Evolutionary conservation across 108 stramenopile species (phyloP), one percentile per base, ranked within the genome.

Genomic region (Epipyxis sp.): DNA sequence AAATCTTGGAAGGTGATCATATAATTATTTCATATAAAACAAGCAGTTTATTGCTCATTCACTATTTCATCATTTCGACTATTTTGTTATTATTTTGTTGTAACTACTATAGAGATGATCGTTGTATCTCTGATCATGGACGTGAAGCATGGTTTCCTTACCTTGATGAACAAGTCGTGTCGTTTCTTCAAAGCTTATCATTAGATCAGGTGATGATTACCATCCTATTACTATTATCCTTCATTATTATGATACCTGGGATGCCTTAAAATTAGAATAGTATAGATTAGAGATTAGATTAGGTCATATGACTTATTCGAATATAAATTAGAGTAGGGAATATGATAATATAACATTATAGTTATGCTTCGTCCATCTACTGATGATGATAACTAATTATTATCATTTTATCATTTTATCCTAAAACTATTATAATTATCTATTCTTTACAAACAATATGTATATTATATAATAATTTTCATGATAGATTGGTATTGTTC

Each of bases 101-200:
- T 40, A 44, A 41, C 58, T 76, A 98, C 97, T 96, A 96, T 50
- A 84, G 98, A 20, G 98, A 99, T 79, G 98, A 99, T 86, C 86
- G 98, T 29, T 84, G 91, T 42, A 82, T 95, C 34, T 83, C 91
- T 1, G 94, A 93, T 77, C 90, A 90, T 44, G 93, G 95, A 1
- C 87, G 88, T 61, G 98, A 99, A 81, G 92, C 90, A 1, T 85
- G 98, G 6, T 94, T 91, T 69, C 96, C 96, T 0, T 99, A 88
- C 80, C 79, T 99, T 78, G 98, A 99, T 86, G 91, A 93, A 59
- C 80, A 89, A 77, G 92, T 97, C 2, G 81, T 91, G 50, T 69
- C 83, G 0, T 91, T 78, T 59, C 42, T 95, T 67, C 77, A 80
- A 42, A 40, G 43, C 41, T 44, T 92, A 65, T 88, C 88, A 41